Evolutionary conservation across 2,329 filamentous ascomycete genomes (phyloP).

Genomic region (Fusarium phyllophilum): DNA sequence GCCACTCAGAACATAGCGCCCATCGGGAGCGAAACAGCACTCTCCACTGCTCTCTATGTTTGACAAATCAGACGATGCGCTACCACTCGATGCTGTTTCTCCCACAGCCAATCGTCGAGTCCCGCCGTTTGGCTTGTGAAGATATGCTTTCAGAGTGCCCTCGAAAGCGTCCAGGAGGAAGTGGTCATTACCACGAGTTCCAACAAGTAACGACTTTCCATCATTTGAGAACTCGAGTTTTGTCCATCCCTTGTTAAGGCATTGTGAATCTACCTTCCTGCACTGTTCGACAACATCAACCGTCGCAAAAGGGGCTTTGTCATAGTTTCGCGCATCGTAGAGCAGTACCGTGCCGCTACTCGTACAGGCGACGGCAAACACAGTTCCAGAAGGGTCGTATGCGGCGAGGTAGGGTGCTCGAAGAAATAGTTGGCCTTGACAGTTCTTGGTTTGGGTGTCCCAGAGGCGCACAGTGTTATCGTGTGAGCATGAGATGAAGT

Average conservation of each 20-base stretch:
- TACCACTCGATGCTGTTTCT: slow-evolving; percentile 55
- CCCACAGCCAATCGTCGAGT: slow-evolving; percentile 64
- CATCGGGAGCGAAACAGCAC: slow-evolving; percentile 89
- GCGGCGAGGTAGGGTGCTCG: slow-evolving; percentile 84
- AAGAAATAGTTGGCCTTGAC: slow-evolving; percentile 82
- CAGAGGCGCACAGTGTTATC: slow-evolving; percentile 94
- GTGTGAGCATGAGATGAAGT: slow-evolving; percentile 89
- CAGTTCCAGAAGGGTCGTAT: slow-evolving; percentile 90
- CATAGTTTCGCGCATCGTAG: slow-evolving; percentile 93
- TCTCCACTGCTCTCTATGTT: slow-evolving; percentile 74
- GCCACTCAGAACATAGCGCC: slow-evolving; percentile 88
- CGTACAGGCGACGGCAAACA: slow-evolving; percentile 90
- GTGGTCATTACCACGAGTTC: slow-evolving; percentile 85
- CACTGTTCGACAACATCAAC: slow-evolving; percentile 79
- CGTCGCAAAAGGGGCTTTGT: slow-evolving; percentile 86
- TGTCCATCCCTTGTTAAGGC: slow-evolving; percentile 79
- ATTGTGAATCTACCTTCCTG: slow-evolving; percentile 62
- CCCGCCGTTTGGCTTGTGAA: slow-evolving; percentile 67
- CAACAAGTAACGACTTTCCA: slow-evolving; percentile 85
- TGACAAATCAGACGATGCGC: slow-evolving; percentile 48
- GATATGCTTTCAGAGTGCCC: slow-evolving; percentile 79
- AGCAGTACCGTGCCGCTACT: slow-evolving; percentile 82
- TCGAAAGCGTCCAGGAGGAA: slow-evolving; percentile 95
- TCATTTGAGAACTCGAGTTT: slow-evolving; percentile 97
- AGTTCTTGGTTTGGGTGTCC: slow-evolving; percentile 84